Percentiles rank a stretch among this genome's conserved stretches.
Evolutionary conservation across 768 basidiomycete genomes (phyloP).

Genomic region (Cyclocybe cylindracea): DNA sequence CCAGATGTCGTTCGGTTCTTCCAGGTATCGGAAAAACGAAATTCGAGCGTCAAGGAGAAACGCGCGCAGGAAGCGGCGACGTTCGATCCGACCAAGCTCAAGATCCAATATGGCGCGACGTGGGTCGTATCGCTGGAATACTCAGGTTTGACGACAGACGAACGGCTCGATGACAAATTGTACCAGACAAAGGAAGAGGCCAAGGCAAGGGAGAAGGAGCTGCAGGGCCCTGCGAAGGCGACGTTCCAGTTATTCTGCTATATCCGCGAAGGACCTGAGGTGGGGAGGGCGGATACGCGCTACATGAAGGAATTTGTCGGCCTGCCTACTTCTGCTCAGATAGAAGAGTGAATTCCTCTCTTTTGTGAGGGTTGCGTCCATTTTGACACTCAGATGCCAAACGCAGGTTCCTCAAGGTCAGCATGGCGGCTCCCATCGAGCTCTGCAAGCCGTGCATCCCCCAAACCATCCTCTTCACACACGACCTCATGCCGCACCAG

Average conservation of each 20-base stretch:
- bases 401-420: constrained; percentile 5
- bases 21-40: background rate
- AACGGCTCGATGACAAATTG: background rate
- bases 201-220: no score
- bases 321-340: constrained; percentile 5
- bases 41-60: background rate
- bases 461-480: constrained; percentile 4
- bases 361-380: background rate
- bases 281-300: constrained; percentile 2
- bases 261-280: constrained; percentile 3
- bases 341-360: constrained; percentile 3
- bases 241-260: constrained; percentile 8
- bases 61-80: background rate
- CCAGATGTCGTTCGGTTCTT: constrained; percentile 5
- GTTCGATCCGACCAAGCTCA: constrained; percentile 3
- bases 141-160: constrained; percentile 6
- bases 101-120: background rate
- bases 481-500: constrained; percentile 2
- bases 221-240: background rate
- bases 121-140: constrained; percentile 8
- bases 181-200: background rate
- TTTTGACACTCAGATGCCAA: background rate
- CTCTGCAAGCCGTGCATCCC: constrained; percentile 1
- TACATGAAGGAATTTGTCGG: constrained; percentile 10
- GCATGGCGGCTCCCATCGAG: constrained; percentile 2